These are phyloP conservation scores for Penicillium atrosanguineum DNA, from an alignment of 495 filamentous ascomycete species.

Conservation along the genomic window DNA sequence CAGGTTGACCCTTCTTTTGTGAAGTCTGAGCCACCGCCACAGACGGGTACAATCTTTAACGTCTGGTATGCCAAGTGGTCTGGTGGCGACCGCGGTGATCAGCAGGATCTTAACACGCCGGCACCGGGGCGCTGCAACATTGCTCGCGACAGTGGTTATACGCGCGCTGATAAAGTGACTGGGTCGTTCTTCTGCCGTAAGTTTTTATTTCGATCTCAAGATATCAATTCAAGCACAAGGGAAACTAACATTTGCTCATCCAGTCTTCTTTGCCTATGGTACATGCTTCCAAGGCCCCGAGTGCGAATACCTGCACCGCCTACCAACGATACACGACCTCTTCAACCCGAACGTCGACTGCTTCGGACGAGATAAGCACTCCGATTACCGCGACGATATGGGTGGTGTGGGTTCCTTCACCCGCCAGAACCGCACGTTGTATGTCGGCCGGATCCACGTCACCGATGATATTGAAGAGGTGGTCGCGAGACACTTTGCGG, in stretches of 20 bases:
- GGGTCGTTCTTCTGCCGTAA: conserved; percentile 79
- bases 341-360: conserved; percentile 90
- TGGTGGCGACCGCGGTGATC: conserved; percentile 87
- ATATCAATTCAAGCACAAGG: neutral
- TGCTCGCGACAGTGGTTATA: conserved; percentile 80
- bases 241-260: neutral
- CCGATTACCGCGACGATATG: conserved; percentile 64
- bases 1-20: conserved; percentile 84
- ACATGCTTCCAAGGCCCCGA: conserved; percentile 83
- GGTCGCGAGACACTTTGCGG: conserved; percentile 87
- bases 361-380: conserved; percentile 61
- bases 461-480: conserved; percentile 98
- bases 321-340: conserved; percentile 78
- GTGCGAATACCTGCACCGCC: conserved; percentile 90
- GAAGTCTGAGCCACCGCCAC: conserved; percentile 75
- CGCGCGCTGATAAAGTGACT: conserved; percentile 72
- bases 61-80: conserved; percentile 95
- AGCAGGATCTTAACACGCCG: conserved; percentile 71
- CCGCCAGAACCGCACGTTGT: conserved; percentile 88
- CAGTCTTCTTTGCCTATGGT: conserved; percentile 77
- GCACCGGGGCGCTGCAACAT: conserved; percentile 81
- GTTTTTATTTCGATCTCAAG: neutral
- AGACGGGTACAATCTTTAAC: conserved; percentile 92
- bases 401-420: conserved; percentile 89
- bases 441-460: conserved; percentile 89